Evolutionary conservation across 2,329 filamentous ascomycete genomes (phyloP), one percentile per base, ranked within the genome.

Genomic region (Alternaria postmessia): DNA sequence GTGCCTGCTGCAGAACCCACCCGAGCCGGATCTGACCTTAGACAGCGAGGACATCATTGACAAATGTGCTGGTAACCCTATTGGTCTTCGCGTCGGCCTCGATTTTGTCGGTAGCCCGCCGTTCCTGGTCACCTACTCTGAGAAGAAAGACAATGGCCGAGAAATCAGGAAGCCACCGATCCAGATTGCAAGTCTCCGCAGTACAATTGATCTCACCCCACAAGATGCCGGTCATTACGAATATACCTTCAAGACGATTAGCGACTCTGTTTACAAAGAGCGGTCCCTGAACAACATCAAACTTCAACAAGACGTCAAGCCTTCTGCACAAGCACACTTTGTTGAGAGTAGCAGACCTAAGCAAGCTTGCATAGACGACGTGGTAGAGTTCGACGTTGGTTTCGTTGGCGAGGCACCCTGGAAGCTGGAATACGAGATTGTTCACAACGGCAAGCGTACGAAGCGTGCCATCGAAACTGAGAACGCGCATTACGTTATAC

Each of bases 81-180:
- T 99, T 63, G 95, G 95, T 41, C 85, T 99, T 55, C 87, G 91
- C 11, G 92, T 99, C 42, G 91, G 95, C 72, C 82, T 99, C 51
- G 93, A 98, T 75, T 84, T 99, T 39, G 91, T 94, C 28, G 95
- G 95, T 62, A 96, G 93, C 0, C 94, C 96, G 46, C 94, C 94
- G 1, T 99, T 99, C 80, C 83, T 84, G n/a, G 84, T 99, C 46
- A 83, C 84, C 22, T 99, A 97, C 76, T 89, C 89, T 43, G 85
- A 93, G 57, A 85, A 88, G 57, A 88, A 87, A 58, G 70, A 87
- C 57, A 60, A 60, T 85, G 77, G 75, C 53, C 86, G 87, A 6
- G 70, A 84, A 84, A 61, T 18, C 81, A 81, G 54, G 81, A 85
- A 8, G 82, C 84, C 59, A 81, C 84, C 57, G 82, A 88, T 83